These are phyloP conservation scores for Pseudotsuga menziesii DNA, from an alignment of 75 land plant species.

Conservation along the genomic window DNA sequence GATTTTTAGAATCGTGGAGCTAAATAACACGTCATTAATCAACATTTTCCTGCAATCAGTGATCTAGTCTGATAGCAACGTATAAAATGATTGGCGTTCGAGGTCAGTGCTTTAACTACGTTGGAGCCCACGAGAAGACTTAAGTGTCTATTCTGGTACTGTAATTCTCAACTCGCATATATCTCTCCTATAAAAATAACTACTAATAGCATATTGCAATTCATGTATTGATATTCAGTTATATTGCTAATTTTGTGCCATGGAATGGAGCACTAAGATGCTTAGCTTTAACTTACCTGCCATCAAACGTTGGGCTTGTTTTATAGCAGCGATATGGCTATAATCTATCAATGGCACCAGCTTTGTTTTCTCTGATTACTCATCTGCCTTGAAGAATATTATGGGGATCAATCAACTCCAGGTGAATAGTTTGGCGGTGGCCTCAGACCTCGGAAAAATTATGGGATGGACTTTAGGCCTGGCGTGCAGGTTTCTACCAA, in stretches of 20 bases:
- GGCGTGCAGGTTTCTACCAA: constrained; percentile 50
- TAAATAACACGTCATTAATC: too few relatives aligned
- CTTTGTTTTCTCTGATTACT: constrained; percentile 71
- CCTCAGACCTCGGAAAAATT: constrained; percentile 80
- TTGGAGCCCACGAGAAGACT: background rate
- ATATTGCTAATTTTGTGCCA: constrained; percentile 23
- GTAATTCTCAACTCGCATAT: too few relatives aligned
- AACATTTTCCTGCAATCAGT: too few relatives aligned
- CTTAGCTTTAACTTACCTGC: constrained; percentile 31
- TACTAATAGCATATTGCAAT: background rate
- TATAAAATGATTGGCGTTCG: too few relatives aligned
- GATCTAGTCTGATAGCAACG: too few relatives aligned
- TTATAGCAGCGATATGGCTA: too few relatives aligned
- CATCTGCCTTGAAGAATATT: constrained; percentile 59
- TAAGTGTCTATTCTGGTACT: background rate
- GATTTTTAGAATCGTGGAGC: too few relatives aligned
- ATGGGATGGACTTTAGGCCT: constrained; percentile 74
- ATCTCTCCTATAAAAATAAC: background rate
- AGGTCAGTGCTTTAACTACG: background rate
- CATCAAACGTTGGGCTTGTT: constrained; percentile 28
- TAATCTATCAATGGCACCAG: constrained; percentile 39
- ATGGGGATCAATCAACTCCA: constrained; percentile 68
- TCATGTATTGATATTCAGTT: too few relatives aligned
- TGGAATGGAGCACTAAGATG: too few relatives aligned
- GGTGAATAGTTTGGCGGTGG: constrained; percentile 73